Evolutionary conservation across 208 protist species (phyloP).

Genomic region (Herpetomonas tarakana): DNA sequence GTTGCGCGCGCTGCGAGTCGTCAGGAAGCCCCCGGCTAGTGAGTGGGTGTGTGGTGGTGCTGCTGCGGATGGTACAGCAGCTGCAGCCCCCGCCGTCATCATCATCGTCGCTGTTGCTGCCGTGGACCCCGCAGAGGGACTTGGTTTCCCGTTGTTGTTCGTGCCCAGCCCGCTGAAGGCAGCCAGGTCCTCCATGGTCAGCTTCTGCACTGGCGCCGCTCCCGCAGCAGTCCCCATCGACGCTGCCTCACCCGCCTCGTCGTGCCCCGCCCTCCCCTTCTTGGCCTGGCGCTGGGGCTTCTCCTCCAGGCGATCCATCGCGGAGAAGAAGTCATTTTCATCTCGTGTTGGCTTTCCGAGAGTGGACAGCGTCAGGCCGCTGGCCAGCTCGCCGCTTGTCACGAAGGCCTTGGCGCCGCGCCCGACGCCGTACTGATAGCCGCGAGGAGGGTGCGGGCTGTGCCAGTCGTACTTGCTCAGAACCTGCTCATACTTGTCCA

Average conservation of each 20-base stretch:
- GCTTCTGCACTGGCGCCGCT: constrained; percentile 13
- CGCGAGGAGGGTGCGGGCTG: constrained; percentile 51
- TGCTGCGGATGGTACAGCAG: background rate
- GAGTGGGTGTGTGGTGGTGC: background rate
- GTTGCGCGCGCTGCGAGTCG: constrained; percentile 61
- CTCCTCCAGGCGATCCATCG: constrained; percentile 57
- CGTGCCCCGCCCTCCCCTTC: background rate
- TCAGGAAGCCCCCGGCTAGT: constrained; percentile 3
- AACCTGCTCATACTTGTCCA: constrained; percentile 76
- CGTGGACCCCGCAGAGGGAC: background rate
- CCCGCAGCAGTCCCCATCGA: background rate
- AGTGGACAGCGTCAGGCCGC: constrained; percentile 13
- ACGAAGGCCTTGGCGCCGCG: constrained; percentile 74
- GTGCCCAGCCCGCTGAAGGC: background rate
- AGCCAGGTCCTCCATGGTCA: constrained; percentile 46
- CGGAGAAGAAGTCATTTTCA: constrained; percentile 46
- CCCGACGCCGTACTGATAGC: constrained; percentile 76
- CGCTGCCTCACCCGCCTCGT: background rate
- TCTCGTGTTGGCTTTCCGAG: constrained; percentile 30
- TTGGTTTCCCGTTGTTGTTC: background rate
- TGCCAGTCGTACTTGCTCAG: constrained; percentile 75
- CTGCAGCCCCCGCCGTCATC: background rate
- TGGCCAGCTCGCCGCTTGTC: constrained; percentile 73
- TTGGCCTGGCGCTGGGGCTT: constrained; percentile 10
- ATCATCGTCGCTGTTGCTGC: background rate